Conservation (phyloP, 2,329 filamentous ascomycete species). For the Aspergillus versicolor region DNA sequence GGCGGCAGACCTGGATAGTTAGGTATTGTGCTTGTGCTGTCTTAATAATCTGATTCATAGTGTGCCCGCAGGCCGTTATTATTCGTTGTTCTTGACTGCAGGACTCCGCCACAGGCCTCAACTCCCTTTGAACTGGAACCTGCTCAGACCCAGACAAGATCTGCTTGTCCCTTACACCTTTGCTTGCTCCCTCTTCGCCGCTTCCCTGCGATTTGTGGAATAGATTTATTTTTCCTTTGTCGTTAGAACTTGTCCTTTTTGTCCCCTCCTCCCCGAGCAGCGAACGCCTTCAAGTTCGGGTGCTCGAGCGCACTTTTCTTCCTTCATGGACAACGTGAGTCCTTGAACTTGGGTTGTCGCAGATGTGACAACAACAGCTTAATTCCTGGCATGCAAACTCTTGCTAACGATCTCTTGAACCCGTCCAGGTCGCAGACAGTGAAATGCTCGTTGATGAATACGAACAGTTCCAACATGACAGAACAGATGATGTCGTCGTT, state of each 20-base stretch:
- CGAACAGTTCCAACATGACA: conserved; percentile 60
- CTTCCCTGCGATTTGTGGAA: conserved; percentile 1
- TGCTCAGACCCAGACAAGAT: conserved; percentile 21
- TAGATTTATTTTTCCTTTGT: conserved; percentile 4
- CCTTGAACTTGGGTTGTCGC: neutral
- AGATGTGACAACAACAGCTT: neutral
- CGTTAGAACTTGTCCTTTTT: conserved; percentile 10
- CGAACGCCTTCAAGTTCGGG: conserved; percentile 26
- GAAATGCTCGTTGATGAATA: conserved; percentile 63
- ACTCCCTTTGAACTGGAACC: conserved; percentile 27
- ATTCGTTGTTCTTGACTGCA: conserved; percentile 22
- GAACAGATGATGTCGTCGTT: conserved; percentile 62
- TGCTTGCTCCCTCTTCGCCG: conserved; percentile 4
- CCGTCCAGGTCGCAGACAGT: conserved; percentile 53
- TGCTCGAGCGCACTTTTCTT: conserved; percentile 38
- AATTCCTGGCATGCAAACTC: neutral
- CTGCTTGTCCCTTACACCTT: conserved; percentile 16
- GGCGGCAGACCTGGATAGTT: neutral
- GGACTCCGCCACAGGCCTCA: conserved; percentile 26
- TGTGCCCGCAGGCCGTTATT: conserved; percentile 15
- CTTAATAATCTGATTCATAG: conserved; percentile 15
- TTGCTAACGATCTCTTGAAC: conserved; percentile 19
- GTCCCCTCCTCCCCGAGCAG: conserved; percentile 15
- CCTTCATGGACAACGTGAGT: conserved; percentile 47
- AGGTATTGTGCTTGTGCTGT: neutral